Base-by-base conservation (phyloP, 208 protist species). In the Leishmania tropica region DNA sequence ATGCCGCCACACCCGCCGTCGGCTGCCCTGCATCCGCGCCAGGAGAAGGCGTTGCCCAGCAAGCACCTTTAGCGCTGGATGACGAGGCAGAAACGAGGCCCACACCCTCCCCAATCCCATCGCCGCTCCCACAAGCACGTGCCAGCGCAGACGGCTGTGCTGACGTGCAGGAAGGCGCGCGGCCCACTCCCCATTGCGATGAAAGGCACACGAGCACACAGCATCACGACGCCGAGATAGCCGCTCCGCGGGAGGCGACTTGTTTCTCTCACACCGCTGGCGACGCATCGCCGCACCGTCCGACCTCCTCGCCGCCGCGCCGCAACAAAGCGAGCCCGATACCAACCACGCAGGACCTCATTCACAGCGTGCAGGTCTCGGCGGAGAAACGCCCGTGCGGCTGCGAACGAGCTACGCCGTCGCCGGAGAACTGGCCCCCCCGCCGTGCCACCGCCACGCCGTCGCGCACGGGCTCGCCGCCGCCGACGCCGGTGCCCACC, bases 341-440 rank as follows among this genome's bases (percentile, higher is more conserved):
- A 5, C 86, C 83, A 7, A 89, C 80, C 2, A 40, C 83, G 17
- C 54, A 88, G 53, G 53, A 86, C 70, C 76, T 90, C 11, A 81
- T 90, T 51, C 72, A 83, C 58, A 90, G 87, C 60, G 81, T 88
- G n/a, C 79, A 81, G 83, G 81, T 53, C 45, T 87, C 85, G 13
- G 75, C 82, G 1, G 85, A 90, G 37, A 84, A 84, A 70, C 85
- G 83, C 1, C 78, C 81, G 17, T 82, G 83, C 42, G 76, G 78
- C 13, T 85, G 88, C 53, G 85, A 81, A 51, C 85, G 88, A 0
- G 76, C 80, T 17, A 84, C 78, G 10, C 72, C 76, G 8, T 83
- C 82, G 11, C 76, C 81, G 7, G 67, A 81, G 67, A 45, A 70
- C 40, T 80, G 54, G 75, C 40, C 47, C 47, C 47, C 7, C 28